Evolutionary conservation across 78 protist genomes (phyloP), one percentile per base, ranked within the genome.

Genomic region (Dictyostelium capitatum): DNA sequence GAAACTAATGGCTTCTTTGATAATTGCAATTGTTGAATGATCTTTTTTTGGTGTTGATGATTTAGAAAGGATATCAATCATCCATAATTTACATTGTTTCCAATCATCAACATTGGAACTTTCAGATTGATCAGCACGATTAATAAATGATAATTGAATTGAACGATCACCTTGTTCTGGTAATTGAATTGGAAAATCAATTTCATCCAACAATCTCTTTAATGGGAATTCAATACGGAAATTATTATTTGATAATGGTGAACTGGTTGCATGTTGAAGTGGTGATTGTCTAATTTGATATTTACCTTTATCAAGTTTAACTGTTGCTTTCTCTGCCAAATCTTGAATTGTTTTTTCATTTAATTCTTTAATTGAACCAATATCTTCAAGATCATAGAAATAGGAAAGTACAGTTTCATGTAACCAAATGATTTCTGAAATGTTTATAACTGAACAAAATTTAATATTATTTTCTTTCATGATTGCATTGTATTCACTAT

Each of bases 141-240:
- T 74, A 64, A 84, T 54, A 43, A 87, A 87, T 14, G 93, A 75
- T 6, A 87, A 25, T 87, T 87, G 93, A 65, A 87, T 87, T 25
- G 65, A 28, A 46, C 93, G 67, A 32, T 87, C 93, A 50, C 93
- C 93, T 87, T 87, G 93, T 30, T 87, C 93, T 14, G 93, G 93
- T 19, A 87, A 14, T 46, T 72, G 79, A 32, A 87, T 25, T 17
- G 93, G 93, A 37, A 70, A 59, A 47, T 87, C 93, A 12, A 87
- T 17, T 5, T 19, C 67, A 65, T 87, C 84, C 43, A 87, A 77
- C 8, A 20, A 32, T 10, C 43, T 28, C 37, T 43, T 47, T 10
- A 87, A 25, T 79, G 81, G 65, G 77, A 81, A 83, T n/a, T 10
- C 57, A 37, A 37, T 37, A 37, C 43, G 2, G 2, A 3, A 37